phyloP scores from a whole-genome alignment of 2,329 filamentous ascomycete genomes.

The Talaromyces sp. region DNA sequence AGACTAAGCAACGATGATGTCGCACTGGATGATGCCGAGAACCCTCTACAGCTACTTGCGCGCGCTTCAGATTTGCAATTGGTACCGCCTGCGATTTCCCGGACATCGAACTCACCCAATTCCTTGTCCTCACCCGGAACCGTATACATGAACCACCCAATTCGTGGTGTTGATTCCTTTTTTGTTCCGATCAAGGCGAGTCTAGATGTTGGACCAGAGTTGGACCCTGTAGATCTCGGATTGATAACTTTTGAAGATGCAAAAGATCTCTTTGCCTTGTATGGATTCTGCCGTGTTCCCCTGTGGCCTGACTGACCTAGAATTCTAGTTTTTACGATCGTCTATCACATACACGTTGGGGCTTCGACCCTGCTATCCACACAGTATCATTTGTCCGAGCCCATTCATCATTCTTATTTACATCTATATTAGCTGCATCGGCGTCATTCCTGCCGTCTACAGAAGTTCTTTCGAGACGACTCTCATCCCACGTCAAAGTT shows the following conservation, averaged over 20 bases:
- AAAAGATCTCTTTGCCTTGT: constrained; percentile 63
- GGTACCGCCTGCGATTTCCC: constrained; percentile 36
- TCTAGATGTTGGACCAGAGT: constrained; percentile 60
- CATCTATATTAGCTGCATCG: constrained; percentile 66
- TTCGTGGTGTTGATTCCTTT: constrained; percentile 54
- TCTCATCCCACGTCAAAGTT: constrained; percentile 62
- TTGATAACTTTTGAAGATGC: constrained; percentile 66
- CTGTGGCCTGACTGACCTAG: neutral
- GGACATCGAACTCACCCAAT: constrained; percentile 26
- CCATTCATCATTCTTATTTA: constrained; percentile 68
- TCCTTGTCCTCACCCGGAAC: constrained; percentile 42
- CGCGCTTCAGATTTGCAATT: constrained; percentile 66
- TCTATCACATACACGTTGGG: constrained; percentile 70
- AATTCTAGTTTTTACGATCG: constrained; percentile 62
- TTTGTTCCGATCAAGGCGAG: constrained; percentile 64
- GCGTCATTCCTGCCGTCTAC: constrained; percentile 65
- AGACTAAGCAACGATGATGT: constrained; percentile 49
- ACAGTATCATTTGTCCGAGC: constrained; percentile 63
- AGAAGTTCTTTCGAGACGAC: constrained; percentile 61
- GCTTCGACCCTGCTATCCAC: constrained; percentile 65
- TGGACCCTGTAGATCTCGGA: constrained; percentile 68
- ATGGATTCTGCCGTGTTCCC: constrained; percentile 28
- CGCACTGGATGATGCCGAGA: constrained; percentile 69
- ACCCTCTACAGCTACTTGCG: constrained; percentile 69
- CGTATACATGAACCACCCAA: constrained; percentile 14